A percentile compares a stretch with the other conserved stretches of the same genome.
Conservation (phyloP, 139 green algal genomes). For the Chlamydomonas incerta region DNA sequence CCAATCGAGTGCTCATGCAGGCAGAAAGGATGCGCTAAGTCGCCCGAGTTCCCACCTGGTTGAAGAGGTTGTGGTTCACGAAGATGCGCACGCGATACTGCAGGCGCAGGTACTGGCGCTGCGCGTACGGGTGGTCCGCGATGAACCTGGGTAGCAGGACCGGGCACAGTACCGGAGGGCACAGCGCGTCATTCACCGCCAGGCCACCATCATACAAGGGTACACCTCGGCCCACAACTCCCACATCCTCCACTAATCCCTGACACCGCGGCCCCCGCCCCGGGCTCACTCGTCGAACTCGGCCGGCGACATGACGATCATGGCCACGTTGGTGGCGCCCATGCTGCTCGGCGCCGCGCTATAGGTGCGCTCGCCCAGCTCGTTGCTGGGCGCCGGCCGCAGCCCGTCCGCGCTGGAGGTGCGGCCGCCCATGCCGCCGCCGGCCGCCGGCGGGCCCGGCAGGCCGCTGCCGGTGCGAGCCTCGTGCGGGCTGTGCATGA, state of each 20-base stretch:
- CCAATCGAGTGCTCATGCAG: too few species aligned
- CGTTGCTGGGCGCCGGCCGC: neutral
- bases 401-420: neutral
- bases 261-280: too few species aligned
- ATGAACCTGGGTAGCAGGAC: slow-evolving; percentile 35
- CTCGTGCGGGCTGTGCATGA: too few species aligned
- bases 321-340: slow-evolving; percentile 39
- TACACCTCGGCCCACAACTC: too few species aligned
- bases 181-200: too few species aligned
- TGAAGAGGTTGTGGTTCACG: slow-evolving; percentile 66
- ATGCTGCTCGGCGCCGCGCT: slow-evolving; percentile 21
- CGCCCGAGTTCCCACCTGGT: slow-evolving; percentile 43
- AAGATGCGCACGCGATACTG: slow-evolving; percentile 63
- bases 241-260: neutral
- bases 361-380: neutral
- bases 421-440: neutral
- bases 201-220: too few species aligned
- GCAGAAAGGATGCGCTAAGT: too few species aligned
- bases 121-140: slow-evolving; percentile 36
- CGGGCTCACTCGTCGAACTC: slow-evolving; percentile 63
- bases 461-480: too few species aligned
- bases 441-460: too few species aligned
- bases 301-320: slow-evolving; percentile 20
- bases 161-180: too few species aligned
- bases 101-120: slow-evolving; percentile 29